Base-by-base conservation (phyloP, 805 yeast genomes). In the Tetrapisispora namnaoensis region DNA sequence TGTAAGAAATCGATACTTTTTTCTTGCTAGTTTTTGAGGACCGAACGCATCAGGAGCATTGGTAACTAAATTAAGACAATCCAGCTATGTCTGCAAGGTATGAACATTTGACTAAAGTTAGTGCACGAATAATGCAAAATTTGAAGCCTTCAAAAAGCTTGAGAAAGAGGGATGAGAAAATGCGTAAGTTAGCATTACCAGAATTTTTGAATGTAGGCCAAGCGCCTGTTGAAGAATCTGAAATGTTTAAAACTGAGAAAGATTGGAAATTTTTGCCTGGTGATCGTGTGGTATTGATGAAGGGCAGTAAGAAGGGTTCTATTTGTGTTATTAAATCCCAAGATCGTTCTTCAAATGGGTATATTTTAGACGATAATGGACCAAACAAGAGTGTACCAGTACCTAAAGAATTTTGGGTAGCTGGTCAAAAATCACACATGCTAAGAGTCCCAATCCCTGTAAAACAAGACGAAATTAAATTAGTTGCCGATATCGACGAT, bases 401-500 rank as follows among this genome's bases (percentile, higher is more conserved):
- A 43, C 95, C 96, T 27, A 80, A 79, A 56, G 71, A 73, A 45
- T 74, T 76, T 57, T 86, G 95, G 95, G 72, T 76, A 37, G 80
- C 77, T 41, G 82, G 83, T 35, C 93, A 85, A 61, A 73, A 72
- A 21, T 76, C 83, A 40, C 91, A 87, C 55, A 79, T 87, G 41
- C 71, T 83, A 22, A 82, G 82, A 35, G 77, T 78, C 58, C 95
- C 95, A 37, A 70, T 70, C 37, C 75, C 82, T 5, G 74, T 86
- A 28, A 77, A 79, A 36, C 74, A 77, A 52, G 69, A 71, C 22
- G 78, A 82, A 54, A 70, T 90, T 50, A 81, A 82, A 60, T 75
- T 91, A 45, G 93, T 91, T 1, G 90, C 91, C 22, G 85, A 84
- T 53, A 75, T 86, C 44, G 79, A 73, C 47, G 82, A 82, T 54